Evolutionary conservation across 2,329 filamentous ascomycete species (phyloP), one percentile per base, ranked within the genome.

Genomic region (Mycosphaerella sp.): DNA sequence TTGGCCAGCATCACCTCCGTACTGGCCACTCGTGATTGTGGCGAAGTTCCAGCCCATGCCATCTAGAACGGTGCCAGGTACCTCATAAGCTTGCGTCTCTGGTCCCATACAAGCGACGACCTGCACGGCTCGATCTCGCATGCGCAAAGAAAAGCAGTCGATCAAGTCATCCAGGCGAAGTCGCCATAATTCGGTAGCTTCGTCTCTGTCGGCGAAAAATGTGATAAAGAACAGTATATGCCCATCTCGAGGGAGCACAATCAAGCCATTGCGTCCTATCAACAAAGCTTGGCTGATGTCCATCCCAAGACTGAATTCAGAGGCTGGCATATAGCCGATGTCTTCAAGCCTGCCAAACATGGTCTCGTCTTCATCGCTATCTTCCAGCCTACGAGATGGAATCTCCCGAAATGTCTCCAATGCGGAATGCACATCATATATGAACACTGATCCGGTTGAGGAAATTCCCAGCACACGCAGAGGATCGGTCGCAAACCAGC

Each of bases 211-310:
- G 9, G 50, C 50, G 14, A 58, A 54, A 25, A 56, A 58, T 27
- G 53, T 54, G 36, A 60, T 62, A 44, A 63, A 56, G 21, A 50
- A 57, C 8, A 63, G 41, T 12, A 53, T 46, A 40, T 46, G 55
- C 13, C 55, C 57, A 34, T 50, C 25, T 2, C 42, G 47, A 14
- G 56, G 52, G n/a, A 63, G 53, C 6, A 63, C 52, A 25, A 63
- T 49, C 16, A 62, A 27, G 8, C 61, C 63, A 51, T 60, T 48
- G 14, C 53, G 54, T 14, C 63, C 63, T 12, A 65, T 35, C 44
- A 58, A 52, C 13, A 49, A 40, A 9, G 53, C 53, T 50, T 55
- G 54, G 30, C 32, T 35, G 28, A 59, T 39, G 5, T 35, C 25
- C 18, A 44, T 41, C 1, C 37, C 46, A 10, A 57, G 34, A 16